Evolutionary conservation across 2,329 filamentous ascomycete species (phyloP).

Genomic region (Byssoonygena ceratinophila): DNA sequence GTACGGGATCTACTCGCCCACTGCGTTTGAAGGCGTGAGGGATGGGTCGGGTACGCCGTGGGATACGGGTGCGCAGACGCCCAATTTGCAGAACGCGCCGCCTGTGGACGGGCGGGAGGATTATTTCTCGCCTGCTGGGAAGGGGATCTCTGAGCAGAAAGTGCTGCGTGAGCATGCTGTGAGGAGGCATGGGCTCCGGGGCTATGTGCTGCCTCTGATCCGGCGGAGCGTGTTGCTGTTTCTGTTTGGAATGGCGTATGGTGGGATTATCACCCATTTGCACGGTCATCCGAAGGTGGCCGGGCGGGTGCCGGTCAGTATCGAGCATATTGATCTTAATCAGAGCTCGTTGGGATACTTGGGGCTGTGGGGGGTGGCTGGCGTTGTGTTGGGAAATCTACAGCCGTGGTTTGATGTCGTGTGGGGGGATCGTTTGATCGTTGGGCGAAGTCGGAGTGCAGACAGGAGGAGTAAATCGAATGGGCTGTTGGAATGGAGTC

Average conservation of each 20-base stretch:
- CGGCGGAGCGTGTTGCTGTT: constrained; percentile 59
- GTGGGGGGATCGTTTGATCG: constrained; percentile 49
- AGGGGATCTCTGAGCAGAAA: constrained; percentile 1
- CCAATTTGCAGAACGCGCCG: constrained; percentile 30
- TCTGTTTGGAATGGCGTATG: constrained; percentile 69
- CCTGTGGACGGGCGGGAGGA: not conserved
- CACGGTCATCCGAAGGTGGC: constrained; percentile 56
- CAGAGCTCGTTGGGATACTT: constrained; percentile 53
- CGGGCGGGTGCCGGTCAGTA: constrained; percentile 41
- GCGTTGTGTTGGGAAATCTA: constrained; percentile 64
- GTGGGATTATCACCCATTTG: constrained; percentile 66
- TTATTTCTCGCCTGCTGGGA: not conserved
- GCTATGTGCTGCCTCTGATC: constrained; percentile 44
- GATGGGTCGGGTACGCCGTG: constrained; percentile 50
- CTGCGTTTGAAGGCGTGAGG: constrained; percentile 40
- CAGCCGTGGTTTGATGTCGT: constrained; percentile 74
- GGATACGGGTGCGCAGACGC: constrained; percentile 67
- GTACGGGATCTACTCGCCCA: constrained; percentile 76
- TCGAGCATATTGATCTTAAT: constrained; percentile 46
- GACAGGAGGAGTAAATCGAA: constrained; percentile 20
- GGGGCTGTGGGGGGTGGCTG: constrained; percentile 68
- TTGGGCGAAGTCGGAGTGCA: constrained; percentile 18
- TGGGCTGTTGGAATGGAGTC: constrained; percentile 59
- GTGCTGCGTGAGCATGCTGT: constrained; percentile 20
- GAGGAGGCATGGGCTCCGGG: constrained; percentile 30